phyloP scores from a whole-genome alignment of 192 early-diverging fungal species.

The Radiomyces spectabilis region DNA sequence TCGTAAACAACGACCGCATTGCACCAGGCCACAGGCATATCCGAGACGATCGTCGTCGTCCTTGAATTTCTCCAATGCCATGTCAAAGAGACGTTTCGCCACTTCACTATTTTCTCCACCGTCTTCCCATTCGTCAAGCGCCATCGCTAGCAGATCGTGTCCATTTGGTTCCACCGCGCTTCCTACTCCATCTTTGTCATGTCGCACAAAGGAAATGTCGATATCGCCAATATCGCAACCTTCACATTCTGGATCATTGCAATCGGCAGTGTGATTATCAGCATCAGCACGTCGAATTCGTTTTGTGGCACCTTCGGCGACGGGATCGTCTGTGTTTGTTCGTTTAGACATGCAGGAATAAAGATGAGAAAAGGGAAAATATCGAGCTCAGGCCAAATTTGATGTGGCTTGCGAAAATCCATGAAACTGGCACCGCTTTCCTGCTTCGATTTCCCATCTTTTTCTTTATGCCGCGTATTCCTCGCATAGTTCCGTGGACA shows the following conservation, averaged over 20 bases:
- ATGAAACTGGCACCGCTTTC: slow-evolving; percentile 1
- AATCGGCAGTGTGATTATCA: slow-evolving; percentile 42
- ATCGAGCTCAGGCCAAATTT: neutral
- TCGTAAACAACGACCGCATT: slow-evolving; percentile 14
- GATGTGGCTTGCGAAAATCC: neutral
- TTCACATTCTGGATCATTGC: slow-evolving; percentile 44
- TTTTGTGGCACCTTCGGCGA: neutral
- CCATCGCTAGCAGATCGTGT: slow-evolving; percentile 50
- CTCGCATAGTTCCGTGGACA: slow-evolving; percentile 58
- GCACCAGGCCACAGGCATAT: slow-evolving; percentile 21
- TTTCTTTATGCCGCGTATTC: slow-evolving; percentile 24
- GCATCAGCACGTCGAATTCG: neutral
- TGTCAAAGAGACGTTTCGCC: slow-evolving; percentile 42
- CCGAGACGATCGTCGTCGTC: slow-evolving; percentile 29
- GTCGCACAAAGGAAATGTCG: slow-evolving; percentile 45
- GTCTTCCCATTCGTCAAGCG: slow-evolving; percentile 37
- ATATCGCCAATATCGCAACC: slow-evolving; percentile 59
- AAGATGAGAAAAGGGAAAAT: neutral
- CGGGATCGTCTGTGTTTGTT: neutral
- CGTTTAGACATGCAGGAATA: slow-evolving; percentile 9
- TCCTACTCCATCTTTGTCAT: slow-evolving; percentile 19
- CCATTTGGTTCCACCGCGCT: slow-evolving; percentile 32
- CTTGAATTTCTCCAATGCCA: slow-evolving; percentile 43
- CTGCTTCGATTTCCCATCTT: neutral
- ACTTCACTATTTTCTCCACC: slow-evolving; percentile 14